Base-by-base conservation (phyloP, 805 yeast genomes). In the Yarrowia osloensis region DNA sequence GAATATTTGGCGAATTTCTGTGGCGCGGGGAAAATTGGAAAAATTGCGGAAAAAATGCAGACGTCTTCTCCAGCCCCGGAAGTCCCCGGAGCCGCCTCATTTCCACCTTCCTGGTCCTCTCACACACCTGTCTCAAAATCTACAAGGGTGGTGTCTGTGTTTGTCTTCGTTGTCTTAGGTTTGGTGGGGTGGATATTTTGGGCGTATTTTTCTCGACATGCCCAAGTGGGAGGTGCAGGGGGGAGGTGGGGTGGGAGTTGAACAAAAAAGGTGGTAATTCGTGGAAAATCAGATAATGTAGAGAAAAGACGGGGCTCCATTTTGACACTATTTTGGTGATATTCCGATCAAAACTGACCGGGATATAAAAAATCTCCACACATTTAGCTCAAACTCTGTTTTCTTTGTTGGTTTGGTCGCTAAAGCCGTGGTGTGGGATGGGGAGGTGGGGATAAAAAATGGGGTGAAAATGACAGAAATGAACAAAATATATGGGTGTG, bases 181-280 rank as follows among this genome's bases (percentile, higher is more conserved):
- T 50, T 50, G 57, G 57, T 50, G 57, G 57, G 55, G 55, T 49
- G 57, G 57, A 50, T 50, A 50, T 31, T 50, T 50, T 50, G 57
- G 57, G 40, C 57, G 57, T 50, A 33, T 33, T 50, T 28, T 50
- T 33, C 26, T 49, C 57, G 57, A 33, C 57, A 50, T 50, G 55
- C 55, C 55, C 54, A 47, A 47, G 35, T 4, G 55, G 55, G 19
- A 19, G 54, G n/a, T 47, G 35, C 54, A 47, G 33, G 33, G 50
- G 26, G 52, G 17, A 12, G 52, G 35, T 7, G 21, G 17, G n/a
- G 33, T 21, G 26, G n/a, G 28, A 9, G 15, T 44, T 13, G 50
- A 12, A 31, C 2, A 46, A 28, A 28, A n/a, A 9, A n/a, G 8
- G 35, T 5, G 8, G 12, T 28, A 47, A 47, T n/a, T n/a, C 5